Evolutionary conservation across 2,329 filamentous ascomycete genomes (phyloP).

Genomic region (Daldinia sp.): DNA sequence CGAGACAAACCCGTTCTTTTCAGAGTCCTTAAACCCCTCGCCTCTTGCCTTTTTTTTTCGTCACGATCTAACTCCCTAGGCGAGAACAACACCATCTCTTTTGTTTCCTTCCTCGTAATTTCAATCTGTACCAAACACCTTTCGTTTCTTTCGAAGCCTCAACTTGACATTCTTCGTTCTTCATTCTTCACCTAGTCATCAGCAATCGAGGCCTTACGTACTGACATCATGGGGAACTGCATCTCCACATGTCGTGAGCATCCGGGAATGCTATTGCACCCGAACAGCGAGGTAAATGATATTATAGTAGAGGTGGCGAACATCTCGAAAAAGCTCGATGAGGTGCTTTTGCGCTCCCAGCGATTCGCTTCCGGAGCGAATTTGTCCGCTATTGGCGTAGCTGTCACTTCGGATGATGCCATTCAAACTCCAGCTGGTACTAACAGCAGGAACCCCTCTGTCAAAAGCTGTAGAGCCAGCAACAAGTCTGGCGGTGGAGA

Average conservation of each 20-base stretch:
- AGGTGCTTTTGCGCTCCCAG: too few species aligned
- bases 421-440: not conserved
- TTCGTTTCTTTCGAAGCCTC: not conserved
- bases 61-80: not conserved
- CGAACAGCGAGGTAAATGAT: not conserved
- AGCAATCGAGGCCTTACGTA: not conserved
- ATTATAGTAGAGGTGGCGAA: too few species aligned
- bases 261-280: not conserved
- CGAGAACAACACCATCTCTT: not conserved
- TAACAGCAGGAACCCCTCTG: too few species aligned
- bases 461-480: not conserved
- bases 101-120: not conserved
- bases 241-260: not conserved
- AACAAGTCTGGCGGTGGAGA: not conserved
- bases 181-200: not conserved
- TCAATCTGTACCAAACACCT: not conserved
- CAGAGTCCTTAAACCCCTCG: not conserved
- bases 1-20: slow-evolving; percentile 7
- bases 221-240: slow-evolving; percentile 8
- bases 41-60: not conserved
- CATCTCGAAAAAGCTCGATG: too few species aligned
- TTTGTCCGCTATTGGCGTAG: too few species aligned
- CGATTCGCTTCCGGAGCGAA: too few species aligned
- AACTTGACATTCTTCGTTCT: not conserved
- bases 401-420: too few species aligned